Percentiles rank a stretch among this genome's conserved stretches.
phyloP scores from a whole-genome alignment of 306 rosid species.

The Malus domestica region DNA sequence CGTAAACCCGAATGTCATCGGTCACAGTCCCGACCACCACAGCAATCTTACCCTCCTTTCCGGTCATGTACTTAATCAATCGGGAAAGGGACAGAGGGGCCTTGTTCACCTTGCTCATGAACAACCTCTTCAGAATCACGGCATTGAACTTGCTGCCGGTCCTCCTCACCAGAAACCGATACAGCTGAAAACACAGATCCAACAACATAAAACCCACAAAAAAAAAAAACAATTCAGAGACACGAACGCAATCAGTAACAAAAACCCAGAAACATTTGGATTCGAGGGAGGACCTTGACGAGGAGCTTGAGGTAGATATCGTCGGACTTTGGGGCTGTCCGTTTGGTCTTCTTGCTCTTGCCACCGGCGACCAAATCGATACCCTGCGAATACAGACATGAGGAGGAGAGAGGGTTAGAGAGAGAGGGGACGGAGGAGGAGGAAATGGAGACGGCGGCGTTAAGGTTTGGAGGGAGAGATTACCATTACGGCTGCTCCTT shows the following conservation, averaged over 20 bases:
- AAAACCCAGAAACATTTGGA: not conserved
- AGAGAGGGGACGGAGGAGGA: not conserved
- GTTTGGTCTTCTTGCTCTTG: conserved; percentile 64
- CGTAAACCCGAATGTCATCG: conserved; percentile 43
- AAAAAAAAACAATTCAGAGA: not conserved
- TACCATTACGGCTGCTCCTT: conserved; percentile 34
- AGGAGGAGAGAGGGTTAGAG: not conserved
- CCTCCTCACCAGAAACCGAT: conserved; percentile 60
- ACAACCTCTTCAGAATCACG: conserved; percentile 54
- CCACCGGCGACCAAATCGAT: conserved; percentile 85
- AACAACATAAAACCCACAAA: not conserved
- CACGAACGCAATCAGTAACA: not conserved
- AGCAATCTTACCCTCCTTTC: conserved; percentile 52
- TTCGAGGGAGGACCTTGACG: conserved; percentile 38
- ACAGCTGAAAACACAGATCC: conserved; percentile 33
- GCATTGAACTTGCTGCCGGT: conserved; percentile 45
- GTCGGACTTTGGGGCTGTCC: conserved; percentile 64
- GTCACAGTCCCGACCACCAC: conserved; percentile 56
- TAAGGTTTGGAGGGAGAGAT: not conserved
- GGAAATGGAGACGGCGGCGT: not conserved
- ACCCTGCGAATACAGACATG: conserved; percentile 31
- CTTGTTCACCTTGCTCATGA: conserved; percentile 75
- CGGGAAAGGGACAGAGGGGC: conserved; percentile 61
- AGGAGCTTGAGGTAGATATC: conserved; percentile 75
- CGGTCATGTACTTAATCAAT: conserved; percentile 44